Evolutionary conservation across 139 green algal species (phyloP).

Genomic region (Coccomyxa sp.): DNA sequence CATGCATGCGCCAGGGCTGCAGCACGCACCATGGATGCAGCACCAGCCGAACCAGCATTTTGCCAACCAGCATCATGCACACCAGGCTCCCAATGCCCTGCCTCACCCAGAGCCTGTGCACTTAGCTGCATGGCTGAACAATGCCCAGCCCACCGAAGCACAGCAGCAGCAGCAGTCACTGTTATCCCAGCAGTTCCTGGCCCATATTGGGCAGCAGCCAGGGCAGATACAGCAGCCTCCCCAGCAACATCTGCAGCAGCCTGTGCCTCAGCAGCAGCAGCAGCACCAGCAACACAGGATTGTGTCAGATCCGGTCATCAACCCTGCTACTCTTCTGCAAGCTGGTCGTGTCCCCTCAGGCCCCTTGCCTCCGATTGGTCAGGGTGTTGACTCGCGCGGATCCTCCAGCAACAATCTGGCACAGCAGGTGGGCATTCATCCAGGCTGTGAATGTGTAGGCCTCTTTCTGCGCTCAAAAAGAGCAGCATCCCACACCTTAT

Average conservation of each 20-base stretch:
- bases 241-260: slow-evolving; percentile 16
- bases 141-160: too few relatives aligned
- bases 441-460: not conserved
- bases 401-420: not conserved
- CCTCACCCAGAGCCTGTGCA: too few relatives aligned
- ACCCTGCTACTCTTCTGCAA: not conserved
- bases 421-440: not conserved
- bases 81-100: not conserved
- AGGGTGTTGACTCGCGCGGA: not conserved
- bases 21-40: too few relatives aligned
- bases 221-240: slow-evolving; percentile 1
- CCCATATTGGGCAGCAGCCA: not conserved
- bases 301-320: not conserved
- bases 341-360: not conserved
- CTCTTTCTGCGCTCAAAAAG: too few relatives aligned
- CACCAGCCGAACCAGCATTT: too few relatives aligned
- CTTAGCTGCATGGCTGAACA: too few relatives aligned
- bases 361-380: not conserved
- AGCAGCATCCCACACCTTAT: too few relatives aligned
- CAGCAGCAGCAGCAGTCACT: too few relatives aligned
- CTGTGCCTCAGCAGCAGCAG: slow-evolving; percentile 10
- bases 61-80: too few relatives aligned
- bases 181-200: too few relatives aligned
- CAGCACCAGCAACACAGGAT: slow-evolving; percentile 19
- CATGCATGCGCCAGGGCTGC: slow-evolving; percentile 9